Percentiles rank a stretch among this genome's conserved stretches.
phyloP scores from a whole-genome alignment of 371 early-diverging fungal genomes.

The Mucor irregularis region DNA sequence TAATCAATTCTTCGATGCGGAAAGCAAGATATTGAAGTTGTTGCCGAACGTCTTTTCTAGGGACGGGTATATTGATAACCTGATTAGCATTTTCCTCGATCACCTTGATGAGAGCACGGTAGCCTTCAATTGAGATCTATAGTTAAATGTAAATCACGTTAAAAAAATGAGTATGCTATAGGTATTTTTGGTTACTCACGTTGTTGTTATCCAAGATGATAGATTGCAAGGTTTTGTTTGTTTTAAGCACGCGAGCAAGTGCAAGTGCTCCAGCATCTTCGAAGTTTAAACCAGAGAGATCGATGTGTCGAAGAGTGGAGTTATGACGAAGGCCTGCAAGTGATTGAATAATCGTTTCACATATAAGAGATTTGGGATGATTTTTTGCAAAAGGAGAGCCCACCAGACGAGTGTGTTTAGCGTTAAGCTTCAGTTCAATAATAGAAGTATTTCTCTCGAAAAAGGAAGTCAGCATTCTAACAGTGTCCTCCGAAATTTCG shows the following conservation, averaged over 20 bases:
- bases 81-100: constrained; percentile 20
- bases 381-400: neutral
- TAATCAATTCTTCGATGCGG: constrained; percentile 27
- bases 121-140: constrained; percentile 46
- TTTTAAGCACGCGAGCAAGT: constrained; percentile 25
- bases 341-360: constrained; percentile 22
- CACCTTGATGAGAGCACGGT: constrained; percentile 23
- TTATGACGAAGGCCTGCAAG: constrained; percentile 32
- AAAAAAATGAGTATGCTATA: neutral
- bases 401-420: neutral
- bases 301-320: constrained; percentile 22
- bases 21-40: constrained; percentile 25
- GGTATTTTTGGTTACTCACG: constrained; percentile 16
- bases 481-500: constrained; percentile 32
- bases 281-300: constrained; percentile 29
- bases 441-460: constrained; percentile 40
- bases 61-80: constrained; percentile 30
- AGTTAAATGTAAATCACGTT: neutral
- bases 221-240: constrained; percentile 25
- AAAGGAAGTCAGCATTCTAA: constrained; percentile 30
- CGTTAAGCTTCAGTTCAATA: constrained; percentile 21
- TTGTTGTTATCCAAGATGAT: constrained; percentile 38
- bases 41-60: constrained; percentile 32
- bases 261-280: constrained; percentile 37
- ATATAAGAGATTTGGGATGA: constrained; percentile 7